A percentile compares a stretch with the other conserved stretches of the same genome.
Evolutionary conservation across 805 yeast species (phyloP).

Genomic region (Wickerhamiella alocasiicola): DNA sequence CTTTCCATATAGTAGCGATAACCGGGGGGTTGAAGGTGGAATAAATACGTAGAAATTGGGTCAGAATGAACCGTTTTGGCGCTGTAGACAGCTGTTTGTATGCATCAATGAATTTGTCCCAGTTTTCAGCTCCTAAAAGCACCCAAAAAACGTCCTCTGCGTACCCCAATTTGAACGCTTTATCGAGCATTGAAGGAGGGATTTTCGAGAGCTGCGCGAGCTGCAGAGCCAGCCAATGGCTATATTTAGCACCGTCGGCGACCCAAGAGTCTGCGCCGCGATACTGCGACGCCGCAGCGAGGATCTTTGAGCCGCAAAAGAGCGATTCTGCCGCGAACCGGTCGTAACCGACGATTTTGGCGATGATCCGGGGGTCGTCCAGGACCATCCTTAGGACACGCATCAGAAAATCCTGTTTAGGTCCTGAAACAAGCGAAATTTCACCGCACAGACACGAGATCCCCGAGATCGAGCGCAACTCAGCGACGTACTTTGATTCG

Average conservation of each 20-base stretch:
- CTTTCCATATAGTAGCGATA: conserved; percentile 15
- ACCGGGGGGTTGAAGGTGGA: conserved; percentile 7
- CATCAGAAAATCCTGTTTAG: not conserved
- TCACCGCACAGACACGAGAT: conserved; percentile 2
- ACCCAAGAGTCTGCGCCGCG: conserved; percentile 12
- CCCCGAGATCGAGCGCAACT: not conserved
- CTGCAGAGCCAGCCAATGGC: conserved; percentile 20
- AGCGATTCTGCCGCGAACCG: not conserved
- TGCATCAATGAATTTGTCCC: not conserved
- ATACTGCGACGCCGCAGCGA: conserved; percentile 2
- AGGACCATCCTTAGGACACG: not conserved
- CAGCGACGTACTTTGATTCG: not conserved
- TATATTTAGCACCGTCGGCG: conserved; percentile 15
- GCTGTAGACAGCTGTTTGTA: conserved; percentile 12
- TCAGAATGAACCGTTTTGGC: conserved; percentile 16
- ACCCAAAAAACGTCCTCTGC: conserved; percentile 13
- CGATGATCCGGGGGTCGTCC: not conserved
- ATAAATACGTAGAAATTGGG: conserved; percentile 2
- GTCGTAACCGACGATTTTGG: not conserved
- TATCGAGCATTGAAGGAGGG: conserved; percentile 17
- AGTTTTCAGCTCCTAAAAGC: not conserved
- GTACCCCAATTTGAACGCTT: conserved; percentile 20
- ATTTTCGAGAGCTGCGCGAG: conserved; percentile 5
- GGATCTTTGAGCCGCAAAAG: conserved; percentile 10
- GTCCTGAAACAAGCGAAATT: not conserved